Base-by-base conservation (phyloP, 768 basidiomycete species). In the Rhizopogon sp. region DNA sequence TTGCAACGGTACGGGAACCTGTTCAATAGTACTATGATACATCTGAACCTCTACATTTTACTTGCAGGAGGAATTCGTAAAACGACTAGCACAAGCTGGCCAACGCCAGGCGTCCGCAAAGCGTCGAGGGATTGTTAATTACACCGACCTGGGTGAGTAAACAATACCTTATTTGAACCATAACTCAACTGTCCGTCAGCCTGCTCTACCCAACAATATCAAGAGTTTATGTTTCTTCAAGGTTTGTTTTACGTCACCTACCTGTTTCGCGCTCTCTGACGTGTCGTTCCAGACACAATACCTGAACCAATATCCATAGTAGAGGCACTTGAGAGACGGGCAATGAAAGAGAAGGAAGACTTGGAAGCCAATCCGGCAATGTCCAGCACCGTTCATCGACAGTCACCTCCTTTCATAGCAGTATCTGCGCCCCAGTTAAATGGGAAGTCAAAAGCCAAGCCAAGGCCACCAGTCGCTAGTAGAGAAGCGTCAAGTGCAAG, bases 31-130 rank as follows among this genome's bases (percentile, higher is more conserved):
- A 11, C 53, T 46, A 52, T 52, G 43, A 52, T 50, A 43, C 22
- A 35, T 43, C 44, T 39, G 35, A 40, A 33, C 43, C 8, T 49
- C 8, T 22, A 31, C 44, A 17, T 43, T 50, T 52, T 40, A 51
- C 47, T 52, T 44, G 37, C 64, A 94, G 92, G 91, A 94, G 72
- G 88, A 92, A 64, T 93, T 93, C 66, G 80, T 93, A 53, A 88
- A 89, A 68, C 79, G 84, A 47, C 76, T 93, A 64, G 78, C 82
- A 16, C 80, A 82, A 66, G 84, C 85, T 25, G 88, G 85, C 11
- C 82, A 87, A 56, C 77, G 78, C 47, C 81, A 85, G 63, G 88
- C 89, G 9, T 73, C 73, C 56, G 73, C 76, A 16, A 80, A 84
- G 49, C 76, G 78, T 55, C 78, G 88, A 56, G 79, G 75, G 54